A percentile compares a stretch with the other conserved stretches of the same genome.
Evolutionary conservation across 2,329 filamentous ascomycete species (phyloP).

Genomic region (Chalaropsis thielavioides): DNA sequence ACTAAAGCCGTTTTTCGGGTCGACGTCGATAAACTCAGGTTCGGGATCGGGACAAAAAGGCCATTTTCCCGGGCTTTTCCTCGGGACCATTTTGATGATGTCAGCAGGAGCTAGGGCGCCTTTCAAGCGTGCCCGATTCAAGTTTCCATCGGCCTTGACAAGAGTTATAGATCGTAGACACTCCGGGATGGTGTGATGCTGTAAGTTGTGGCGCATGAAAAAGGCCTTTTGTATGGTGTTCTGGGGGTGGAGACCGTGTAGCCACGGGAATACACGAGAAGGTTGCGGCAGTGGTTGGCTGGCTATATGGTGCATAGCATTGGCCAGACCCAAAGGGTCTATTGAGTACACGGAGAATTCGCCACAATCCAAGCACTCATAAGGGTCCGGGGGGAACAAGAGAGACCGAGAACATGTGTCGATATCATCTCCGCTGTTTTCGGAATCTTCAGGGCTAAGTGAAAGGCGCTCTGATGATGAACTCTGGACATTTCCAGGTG

Average conservation of each 20-base stretch:
- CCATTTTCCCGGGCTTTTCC: conserved; percentile 50
- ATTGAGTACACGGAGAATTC: conserved; percentile 57
- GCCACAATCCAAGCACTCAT: conserved; percentile 37
- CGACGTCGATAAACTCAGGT: conserved; percentile 61
- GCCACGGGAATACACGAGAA: conserved; percentile 84
- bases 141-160: conserved; percentile 76
- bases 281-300: conserved; percentile 73
- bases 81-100: conserved; percentile 30
- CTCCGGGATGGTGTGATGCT: conserved; percentile 51
- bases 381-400: conserved; percentile 57
- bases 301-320: conserved; percentile 61
- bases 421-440: conserved; percentile 26
- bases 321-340: conserved; percentile 49
- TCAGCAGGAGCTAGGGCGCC: conserved; percentile 55
- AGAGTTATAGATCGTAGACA: conserved; percentile 71
- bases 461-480: conserved; percentile 3
- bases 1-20: conserved; percentile 82
- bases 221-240: conserved; percentile 85
- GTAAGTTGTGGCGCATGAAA: conserved; percentile 63
- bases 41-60: conserved; percentile 19
- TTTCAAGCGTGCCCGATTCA: conserved; percentile 62
- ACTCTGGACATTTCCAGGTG: conserved; percentile 8
- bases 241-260: conserved; percentile 78
- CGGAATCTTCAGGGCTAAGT: conserved; percentile 36
- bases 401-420: conserved; percentile 45